Evolutionary conservation across 2,329 filamentous ascomycete species (phyloP), one percentile per base, ranked within the genome.

Genomic region (Aspergillus sp.): DNA sequence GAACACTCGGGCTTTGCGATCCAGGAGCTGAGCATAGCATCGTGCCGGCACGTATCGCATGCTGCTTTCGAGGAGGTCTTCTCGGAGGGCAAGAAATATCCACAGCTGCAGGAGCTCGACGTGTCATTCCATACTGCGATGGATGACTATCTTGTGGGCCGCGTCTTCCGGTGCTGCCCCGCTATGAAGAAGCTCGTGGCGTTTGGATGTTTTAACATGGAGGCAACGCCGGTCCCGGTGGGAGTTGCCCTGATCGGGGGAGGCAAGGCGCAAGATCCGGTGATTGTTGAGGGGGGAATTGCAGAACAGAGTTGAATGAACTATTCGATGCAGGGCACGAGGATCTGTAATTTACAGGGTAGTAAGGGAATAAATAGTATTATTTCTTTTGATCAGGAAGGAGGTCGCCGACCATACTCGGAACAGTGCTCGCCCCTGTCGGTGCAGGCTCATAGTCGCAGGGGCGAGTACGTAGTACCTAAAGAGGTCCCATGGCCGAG

Each of bases 41-140:
- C 81, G 0, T 93, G 86, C 52, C 80, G 89, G 3, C 82, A 94
- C 54, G 88, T 96, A 41, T 72, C 75, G 1, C 68, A 72, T 20
- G 63, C 72, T 11, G 77, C 83, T 0, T 86, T 94, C 37, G 76
- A 84, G 40, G 71, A 79, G 7, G 79, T 82, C 0, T 95, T 96
- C 49, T 66, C 70, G 33, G 58, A 63, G 6, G 68, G 68, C 15
- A 73, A 70, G 27, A 51, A 43, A 14, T 95, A 93, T 45, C 76
- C 80, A 0, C 66, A 75, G 8, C 67, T 96, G 20, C 64, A 67
- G 39, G 73, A 81, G 36, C 64, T 94, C 26, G 86, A 93, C 53
- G 66, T 91, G 26, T 83, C 80, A 33, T 93, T 93, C 56, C 54
- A 63, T 14, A 58, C 56, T 2, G 46, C 45, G 8, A 51, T 68